Evolutionary conservation across 495 filamentous ascomycete species (phyloP).

Genomic region (Aspergillus mulundensis): DNA sequence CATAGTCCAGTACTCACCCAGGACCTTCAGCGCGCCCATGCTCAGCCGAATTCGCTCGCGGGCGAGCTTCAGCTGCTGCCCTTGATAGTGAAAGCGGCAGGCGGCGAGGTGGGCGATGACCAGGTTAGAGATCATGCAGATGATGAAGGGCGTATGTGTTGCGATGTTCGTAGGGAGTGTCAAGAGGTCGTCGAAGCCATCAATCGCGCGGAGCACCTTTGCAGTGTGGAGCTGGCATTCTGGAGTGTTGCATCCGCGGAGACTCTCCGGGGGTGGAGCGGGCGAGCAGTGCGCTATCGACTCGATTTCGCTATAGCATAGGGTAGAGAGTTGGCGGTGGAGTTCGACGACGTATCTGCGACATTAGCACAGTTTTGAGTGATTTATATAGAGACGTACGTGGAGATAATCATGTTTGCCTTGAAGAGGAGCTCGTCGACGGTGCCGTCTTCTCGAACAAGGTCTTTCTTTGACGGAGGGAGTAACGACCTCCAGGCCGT

Average conservation of each 20-base stretch:
- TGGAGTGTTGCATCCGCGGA: constrained; percentile 6
- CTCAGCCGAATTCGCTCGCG: constrained; percentile 20
- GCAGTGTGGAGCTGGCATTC: constrained; percentile 20
- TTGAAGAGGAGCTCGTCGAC: constrained; percentile 24
- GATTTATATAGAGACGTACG: neutral
- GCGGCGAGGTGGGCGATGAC: constrained; percentile 21
- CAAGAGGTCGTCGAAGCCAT: constrained; percentile 17
- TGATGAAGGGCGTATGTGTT: constrained; percentile 19
- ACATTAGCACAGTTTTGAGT: neutral
- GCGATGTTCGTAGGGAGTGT: constrained; percentile 20
- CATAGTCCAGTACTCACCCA: constrained; percentile 19
- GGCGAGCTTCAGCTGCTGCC: constrained; percentile 4
- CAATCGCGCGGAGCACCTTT: constrained; percentile 16
- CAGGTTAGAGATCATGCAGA: constrained; percentile 25
- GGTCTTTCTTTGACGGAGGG: constrained; percentile 10
- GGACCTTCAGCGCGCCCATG: constrained; percentile 21
- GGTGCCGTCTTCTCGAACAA: constrained; percentile 15
- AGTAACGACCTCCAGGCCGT: constrained; percentile 18
- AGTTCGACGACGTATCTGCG: constrained; percentile 20
- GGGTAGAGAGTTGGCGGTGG: constrained; percentile 18
- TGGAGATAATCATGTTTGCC: constrained; percentile 20
- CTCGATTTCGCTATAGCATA: constrained; percentile 18
- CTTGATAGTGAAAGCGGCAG: constrained; percentile 17
- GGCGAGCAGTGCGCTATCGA: constrained; percentile 17
- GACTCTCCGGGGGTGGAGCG: constrained; percentile 4